Conservation (phyloP, 108 stramenopile species). For the Cyclotella choctawhatcheeana region DNA sequence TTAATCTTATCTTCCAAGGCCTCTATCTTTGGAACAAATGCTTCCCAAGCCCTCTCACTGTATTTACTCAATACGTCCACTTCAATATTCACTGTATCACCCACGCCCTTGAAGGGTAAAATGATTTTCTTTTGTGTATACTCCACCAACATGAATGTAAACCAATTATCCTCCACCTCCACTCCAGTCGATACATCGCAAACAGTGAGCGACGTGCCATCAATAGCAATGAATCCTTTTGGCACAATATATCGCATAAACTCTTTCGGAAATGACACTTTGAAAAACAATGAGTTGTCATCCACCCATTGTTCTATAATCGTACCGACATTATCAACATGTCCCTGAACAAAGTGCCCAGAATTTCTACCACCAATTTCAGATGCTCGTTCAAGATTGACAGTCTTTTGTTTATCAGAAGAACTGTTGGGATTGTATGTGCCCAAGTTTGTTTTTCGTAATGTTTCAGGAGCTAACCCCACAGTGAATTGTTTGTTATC, state of each 20-base stretch:
- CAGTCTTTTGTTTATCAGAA: conserved; percentile 20
- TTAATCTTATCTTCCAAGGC: conserved; percentile 79
- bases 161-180: conserved; percentile 69
- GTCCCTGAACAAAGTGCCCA: conserved; percentile 98
- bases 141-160: conserved; percentile 98
- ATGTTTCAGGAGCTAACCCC: conserved; percentile 94
- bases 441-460: conserved; percentile 87
- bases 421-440: conserved; percentile 16
- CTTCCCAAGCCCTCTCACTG: conserved; percentile 77
- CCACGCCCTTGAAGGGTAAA: conserved; percentile 76
- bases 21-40: conserved; percentile 80
- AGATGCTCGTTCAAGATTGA: conserved; percentile 94
- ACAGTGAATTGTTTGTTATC: conserved; percentile 77
- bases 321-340: conserved; percentile 93
- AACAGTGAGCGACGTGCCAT: conserved; percentile 96
- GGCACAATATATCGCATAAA: conserved; percentile 92
- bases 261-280: conserved; percentile 71
- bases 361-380: conserved; percentile 94
- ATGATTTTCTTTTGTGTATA: conserved; percentile 97
- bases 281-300: conserved; percentile 91
- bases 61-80: conserved; percentile 98
- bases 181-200: conserved; percentile 77
- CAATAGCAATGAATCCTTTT: conserved; percentile 98
- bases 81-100: conserved; percentile 90
- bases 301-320: conserved; percentile 84